Evolutionary conservation across 2,329 filamentous ascomycete species (phyloP).

Genomic region (Stylonectria norvegica): DNA sequence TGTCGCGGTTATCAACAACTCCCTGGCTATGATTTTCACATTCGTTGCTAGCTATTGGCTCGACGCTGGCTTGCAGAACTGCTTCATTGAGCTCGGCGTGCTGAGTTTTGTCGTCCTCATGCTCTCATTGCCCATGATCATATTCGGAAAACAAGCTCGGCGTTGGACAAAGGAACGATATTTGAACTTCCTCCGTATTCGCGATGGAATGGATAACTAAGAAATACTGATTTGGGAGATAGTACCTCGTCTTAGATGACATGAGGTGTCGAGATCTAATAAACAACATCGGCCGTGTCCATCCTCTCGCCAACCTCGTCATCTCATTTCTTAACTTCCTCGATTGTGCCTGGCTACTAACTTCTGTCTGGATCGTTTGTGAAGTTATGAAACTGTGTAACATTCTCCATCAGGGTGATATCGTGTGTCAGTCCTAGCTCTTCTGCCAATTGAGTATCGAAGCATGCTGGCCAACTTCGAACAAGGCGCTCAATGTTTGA

Average conservation of each 20-base stretch:
- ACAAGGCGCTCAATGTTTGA: slow-evolving; percentile 48
- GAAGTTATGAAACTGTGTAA: slow-evolving; percentile 18
- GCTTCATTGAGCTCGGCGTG: slow-evolving; percentile 50
- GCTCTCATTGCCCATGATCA: slow-evolving; percentile 51
- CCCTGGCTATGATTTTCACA: slow-evolving; percentile 51
- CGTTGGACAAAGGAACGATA: slow-evolving; percentile 47
- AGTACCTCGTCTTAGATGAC: no score
- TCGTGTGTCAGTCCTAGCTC: slow-evolving; percentile 51
- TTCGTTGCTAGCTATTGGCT: slow-evolving; percentile 51
- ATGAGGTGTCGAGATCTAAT: no score
- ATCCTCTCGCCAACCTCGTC: no score
- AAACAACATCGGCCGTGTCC: no score
- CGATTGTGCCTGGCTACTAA: no score
- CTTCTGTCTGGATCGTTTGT: no score
- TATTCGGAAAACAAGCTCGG: slow-evolving; percentile 49
- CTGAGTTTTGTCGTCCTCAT: slow-evolving; percentile 50
- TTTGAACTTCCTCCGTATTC: slow-evolving; percentile 44
- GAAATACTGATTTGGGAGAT: no score
- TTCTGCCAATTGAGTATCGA: slow-evolving; percentile 49
- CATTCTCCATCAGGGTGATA: slow-evolving; percentile 29
- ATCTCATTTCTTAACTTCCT: no score
- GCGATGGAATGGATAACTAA: slow-evolving; percentile 38
- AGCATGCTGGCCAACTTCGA: slow-evolving; percentile 49
- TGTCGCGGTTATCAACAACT: slow-evolving; percentile 56
- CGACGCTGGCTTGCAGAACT: slow-evolving; percentile 42